Conservation (phyloP, 352 stramenopile species). For the Phytophthora constricta region DNA sequence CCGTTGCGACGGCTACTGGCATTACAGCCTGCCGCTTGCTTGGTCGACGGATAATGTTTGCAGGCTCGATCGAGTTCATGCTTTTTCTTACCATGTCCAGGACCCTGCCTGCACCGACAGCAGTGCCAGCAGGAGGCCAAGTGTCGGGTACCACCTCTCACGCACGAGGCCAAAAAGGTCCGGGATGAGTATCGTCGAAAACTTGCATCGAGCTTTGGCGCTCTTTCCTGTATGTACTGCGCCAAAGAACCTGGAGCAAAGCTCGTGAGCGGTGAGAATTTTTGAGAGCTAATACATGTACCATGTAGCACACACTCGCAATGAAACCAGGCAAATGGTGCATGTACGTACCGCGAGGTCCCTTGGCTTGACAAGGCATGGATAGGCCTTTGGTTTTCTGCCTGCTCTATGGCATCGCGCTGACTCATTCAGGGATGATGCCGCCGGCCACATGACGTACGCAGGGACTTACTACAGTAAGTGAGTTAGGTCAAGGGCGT, state of each 20-base stretch:
- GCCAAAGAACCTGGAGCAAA: too few relatives aligned
- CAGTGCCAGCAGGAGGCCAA: neutral
- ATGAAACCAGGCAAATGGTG: slow-evolving; percentile 10
- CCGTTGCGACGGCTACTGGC: neutral
- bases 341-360: slow-evolving; percentile 6
- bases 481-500: neutral
- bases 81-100: slow-evolving; percentile 1
- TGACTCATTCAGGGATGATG: slow-evolving; percentile 20
- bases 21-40: neutral
- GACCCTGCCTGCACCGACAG: slow-evolving; percentile 9
- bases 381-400: slow-evolving; percentile 3
- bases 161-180: slow-evolving; percentile 37
- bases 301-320: too few relatives aligned
- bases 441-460: neutral
- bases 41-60: neutral
- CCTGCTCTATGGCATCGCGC: slow-evolving; percentile 10
- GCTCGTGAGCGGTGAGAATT: too few relatives aligned
- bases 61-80: neutral
- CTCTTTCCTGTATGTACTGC: too few relatives aligned
- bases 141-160: slow-evolving; percentile 39
- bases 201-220: slow-evolving; percentile 6
- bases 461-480: neutral
- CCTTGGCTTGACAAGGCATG: slow-evolving; percentile 28
- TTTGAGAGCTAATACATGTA: too few relatives aligned
- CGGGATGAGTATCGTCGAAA: slow-evolving; percentile 28